Percentiles rank a stretch among this genome's conserved stretches.
These are phyloP conservation scores for Strobilomyces confusus DNA, from an alignment of 768 basidiomycete genomes.

Conservation along the genomic window DNA sequence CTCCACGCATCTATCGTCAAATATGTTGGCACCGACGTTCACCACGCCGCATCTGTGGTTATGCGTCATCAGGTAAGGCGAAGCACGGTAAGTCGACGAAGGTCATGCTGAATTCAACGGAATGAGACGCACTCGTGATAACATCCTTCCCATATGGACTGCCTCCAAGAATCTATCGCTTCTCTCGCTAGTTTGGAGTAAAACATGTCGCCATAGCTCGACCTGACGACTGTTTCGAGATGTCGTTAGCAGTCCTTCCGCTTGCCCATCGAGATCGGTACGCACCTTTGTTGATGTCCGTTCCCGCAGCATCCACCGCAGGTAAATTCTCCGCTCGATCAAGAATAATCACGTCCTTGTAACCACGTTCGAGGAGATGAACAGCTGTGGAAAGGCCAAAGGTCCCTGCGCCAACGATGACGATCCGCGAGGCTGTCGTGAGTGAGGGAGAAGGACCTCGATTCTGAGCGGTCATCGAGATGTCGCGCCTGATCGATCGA, in stretches of 20 bases:
- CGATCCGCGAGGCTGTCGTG: conserved; percentile 16
- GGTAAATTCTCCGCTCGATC: conserved; percentile 69
- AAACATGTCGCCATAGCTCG: conserved; percentile 65
- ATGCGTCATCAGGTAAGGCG: neutral
- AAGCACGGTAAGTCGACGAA: neutral
- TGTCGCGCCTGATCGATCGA: no score
- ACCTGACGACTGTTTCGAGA: conserved; percentile 59
- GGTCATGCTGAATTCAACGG: neutral
- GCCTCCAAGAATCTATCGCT: conserved; percentile 74
- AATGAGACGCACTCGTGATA: conserved; percentile 72
- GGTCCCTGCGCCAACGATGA: conserved; percentile 79
- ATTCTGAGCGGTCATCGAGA: neutral
- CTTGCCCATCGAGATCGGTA: neutral
- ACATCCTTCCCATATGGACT: conserved; percentile 61
- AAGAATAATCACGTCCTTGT: conserved; percentile 65
- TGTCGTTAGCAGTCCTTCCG: neutral
- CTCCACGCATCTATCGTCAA: conserved; percentile 50
- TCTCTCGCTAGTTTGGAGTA: conserved; percentile 71
- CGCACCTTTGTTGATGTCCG: conserved; percentile 43
- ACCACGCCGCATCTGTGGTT: conserved; percentile 25
- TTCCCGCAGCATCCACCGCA: conserved; percentile 76
- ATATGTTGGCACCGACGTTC: conserved; percentile 28
- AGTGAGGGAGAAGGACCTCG: neutral
- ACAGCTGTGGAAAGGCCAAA: conserved; percentile 87
- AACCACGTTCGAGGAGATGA: conserved; percentile 69